Evolutionary conservation across 2,329 filamentous ascomycete genomes (phyloP).

Genomic region (Penicillium sp.): DNA sequence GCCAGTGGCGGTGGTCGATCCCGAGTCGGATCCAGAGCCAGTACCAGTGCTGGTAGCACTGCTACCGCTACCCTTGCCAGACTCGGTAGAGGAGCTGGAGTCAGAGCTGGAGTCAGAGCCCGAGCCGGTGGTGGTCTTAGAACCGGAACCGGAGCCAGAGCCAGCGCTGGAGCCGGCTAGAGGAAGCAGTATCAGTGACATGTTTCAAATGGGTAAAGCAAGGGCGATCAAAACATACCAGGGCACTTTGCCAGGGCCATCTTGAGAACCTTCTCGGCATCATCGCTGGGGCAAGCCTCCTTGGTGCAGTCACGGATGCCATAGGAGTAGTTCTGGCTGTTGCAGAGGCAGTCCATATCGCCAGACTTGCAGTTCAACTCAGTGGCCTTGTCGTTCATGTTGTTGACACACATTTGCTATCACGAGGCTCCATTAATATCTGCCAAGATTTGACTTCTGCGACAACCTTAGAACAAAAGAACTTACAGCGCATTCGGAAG

Average conservation of each 20-base stretch:
- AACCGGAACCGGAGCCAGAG: conserved; percentile 11
- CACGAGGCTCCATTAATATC: conserved; percentile 12
- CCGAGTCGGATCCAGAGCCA: too few relatives aligned
- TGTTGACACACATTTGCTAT: conserved; percentile 50
- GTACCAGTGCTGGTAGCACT: conserved; percentile 18
- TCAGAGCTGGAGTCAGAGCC: conserved; percentile 11
- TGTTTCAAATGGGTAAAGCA: conserved; percentile 2
- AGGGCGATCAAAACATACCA: conserved; percentile 20
- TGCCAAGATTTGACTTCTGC: too few relatives aligned
- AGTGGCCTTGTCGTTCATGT: conserved; percentile 47
- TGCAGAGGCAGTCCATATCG: conserved; percentile 48
- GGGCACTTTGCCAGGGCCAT: conserved; percentile 43
- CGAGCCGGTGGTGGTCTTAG: conserved; percentile 9
- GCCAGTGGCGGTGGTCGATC: neutral
- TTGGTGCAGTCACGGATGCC: conserved; percentile 53
- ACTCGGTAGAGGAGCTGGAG: conserved; percentile 6
- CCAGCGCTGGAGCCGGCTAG: conserved; percentile 9
- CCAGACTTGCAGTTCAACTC: conserved; percentile 44
- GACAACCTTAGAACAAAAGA: neutral
- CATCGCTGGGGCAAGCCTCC: conserved; percentile 47
- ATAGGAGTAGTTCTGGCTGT: conserved; percentile 44
- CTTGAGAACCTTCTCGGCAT: conserved; percentile 36
- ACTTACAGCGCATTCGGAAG: conserved; percentile 38
- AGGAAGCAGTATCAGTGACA: conserved; percentile 11
- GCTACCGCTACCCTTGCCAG: conserved; percentile 1